Conservation (phyloP, 1,284 basidiomycete genomes). For the Irpex sp. region DNA sequence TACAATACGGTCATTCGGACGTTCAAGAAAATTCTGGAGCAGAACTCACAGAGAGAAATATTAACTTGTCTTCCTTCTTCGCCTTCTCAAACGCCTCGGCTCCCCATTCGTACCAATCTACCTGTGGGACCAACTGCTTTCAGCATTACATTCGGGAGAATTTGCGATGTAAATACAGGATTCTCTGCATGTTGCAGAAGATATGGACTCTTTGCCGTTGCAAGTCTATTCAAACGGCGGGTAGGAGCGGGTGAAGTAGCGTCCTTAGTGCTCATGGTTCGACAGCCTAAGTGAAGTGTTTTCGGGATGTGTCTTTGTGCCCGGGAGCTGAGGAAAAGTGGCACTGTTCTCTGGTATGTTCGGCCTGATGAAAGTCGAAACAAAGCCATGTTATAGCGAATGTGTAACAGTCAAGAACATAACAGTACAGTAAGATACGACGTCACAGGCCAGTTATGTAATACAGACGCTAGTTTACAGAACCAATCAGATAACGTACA, state of each 20-base stretch:
- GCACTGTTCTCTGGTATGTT: too few species aligned
- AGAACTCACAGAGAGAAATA: constrained; percentile 34
- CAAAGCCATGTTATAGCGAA: too few species aligned
- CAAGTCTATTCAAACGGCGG: constrained; percentile 28
- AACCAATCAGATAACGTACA: too few species aligned
- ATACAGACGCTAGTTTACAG: too few species aligned
- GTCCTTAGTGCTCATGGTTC: neutral
- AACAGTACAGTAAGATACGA: too few species aligned
- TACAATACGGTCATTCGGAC: neutral
- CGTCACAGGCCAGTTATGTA: too few species aligned
- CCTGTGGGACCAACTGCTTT: constrained; percentile 11
- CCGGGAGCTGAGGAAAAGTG: too few species aligned
- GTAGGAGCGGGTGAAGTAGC: neutral
- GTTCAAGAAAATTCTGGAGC: constrained; percentile 11
- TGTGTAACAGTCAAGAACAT: too few species aligned
- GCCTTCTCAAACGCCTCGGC: constrained; percentile 37
- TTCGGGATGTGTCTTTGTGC: too few species aligned
- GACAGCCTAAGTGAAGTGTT: too few species aligned
- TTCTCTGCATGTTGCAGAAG: constrained; percentile 41
- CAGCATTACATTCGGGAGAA: too few species aligned
- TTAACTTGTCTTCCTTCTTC: constrained; percentile 34
- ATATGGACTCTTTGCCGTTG: constrained; percentile 38
- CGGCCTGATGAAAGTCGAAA: too few species aligned
- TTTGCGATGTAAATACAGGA: constrained; percentile 28
- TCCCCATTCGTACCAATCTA: constrained; percentile 43